A percentile compares a stretch with the other conserved stretches of the same genome.
phyloP scores from a whole-genome alignment of 495 filamentous ascomycete species.

The Penicillium coprophilum region DNA sequence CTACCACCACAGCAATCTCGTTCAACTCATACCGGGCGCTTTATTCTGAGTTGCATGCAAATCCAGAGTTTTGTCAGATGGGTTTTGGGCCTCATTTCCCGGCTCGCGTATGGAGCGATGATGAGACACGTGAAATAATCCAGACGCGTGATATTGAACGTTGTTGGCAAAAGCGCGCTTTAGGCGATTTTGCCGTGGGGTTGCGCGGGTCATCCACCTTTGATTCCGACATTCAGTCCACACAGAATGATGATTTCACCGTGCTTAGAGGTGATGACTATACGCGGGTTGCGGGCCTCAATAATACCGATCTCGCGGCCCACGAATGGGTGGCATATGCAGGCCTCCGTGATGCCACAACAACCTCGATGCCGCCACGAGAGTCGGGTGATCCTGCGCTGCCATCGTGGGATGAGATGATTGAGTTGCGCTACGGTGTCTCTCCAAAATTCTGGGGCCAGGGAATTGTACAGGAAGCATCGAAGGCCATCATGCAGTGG shows the following conservation, averaged over 20 bases:
- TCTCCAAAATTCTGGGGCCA: conserved; percentile 24
- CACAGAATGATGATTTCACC: neutral
- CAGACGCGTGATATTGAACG: conserved; percentile 24
- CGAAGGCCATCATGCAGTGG: conserved; percentile 25
- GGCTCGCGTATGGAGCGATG: conserved; percentile 23
- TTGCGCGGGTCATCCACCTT: conserved; percentile 8
- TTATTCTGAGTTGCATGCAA: conserved; percentile 23
- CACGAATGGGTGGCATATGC: conserved; percentile 31
- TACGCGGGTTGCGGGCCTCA: neutral
- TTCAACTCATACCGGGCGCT: conserved; percentile 20
- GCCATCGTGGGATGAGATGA: conserved; percentile 29
- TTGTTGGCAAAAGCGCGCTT: conserved; percentile 17
- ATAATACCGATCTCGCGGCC: conserved; percentile 1
- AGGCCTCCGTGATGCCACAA: conserved; percentile 29
- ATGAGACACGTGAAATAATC: conserved; percentile 22
- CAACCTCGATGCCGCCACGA: conserved; percentile 22
- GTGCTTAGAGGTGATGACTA: conserved; percentile 8
- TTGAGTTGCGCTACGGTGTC: conserved; percentile 29
- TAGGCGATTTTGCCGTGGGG: conserved; percentile 30
- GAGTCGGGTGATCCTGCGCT: conserved; percentile 16
- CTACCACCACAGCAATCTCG: conserved; percentile 23
- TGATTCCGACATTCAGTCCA: neutral
- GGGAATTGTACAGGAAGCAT: conserved; percentile 26
- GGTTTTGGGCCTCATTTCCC: conserved; percentile 23
- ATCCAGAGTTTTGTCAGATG: conserved; percentile 26